phyloP scores from a whole-genome alignment of 1,284 basidiomycete species.

The Leccinum griseonigrum region DNA sequence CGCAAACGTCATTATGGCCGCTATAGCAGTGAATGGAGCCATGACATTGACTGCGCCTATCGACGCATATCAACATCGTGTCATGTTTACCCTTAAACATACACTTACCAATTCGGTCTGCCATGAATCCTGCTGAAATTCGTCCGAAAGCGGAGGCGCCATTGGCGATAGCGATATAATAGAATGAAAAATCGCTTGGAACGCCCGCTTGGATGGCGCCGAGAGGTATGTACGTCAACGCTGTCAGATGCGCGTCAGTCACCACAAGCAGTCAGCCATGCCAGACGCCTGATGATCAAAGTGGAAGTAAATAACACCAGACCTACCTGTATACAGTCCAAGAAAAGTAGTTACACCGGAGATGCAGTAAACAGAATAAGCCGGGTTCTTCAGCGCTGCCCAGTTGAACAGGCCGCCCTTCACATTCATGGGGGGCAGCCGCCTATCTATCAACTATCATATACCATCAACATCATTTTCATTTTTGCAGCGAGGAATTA shows the following conservation, averaged over 20 bases:
- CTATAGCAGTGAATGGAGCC: constrained; percentile 38
- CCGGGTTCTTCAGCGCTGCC: constrained; percentile 38
- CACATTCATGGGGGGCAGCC: constrained; percentile 41
- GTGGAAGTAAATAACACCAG: background rate
- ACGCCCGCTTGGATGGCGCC: constrained; percentile 38
- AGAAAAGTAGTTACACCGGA: constrained; percentile 50
- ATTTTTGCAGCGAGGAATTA: background rate
- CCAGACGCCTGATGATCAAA: background rate
- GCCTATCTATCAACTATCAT: constrained; percentile 39
- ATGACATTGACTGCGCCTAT: constrained; percentile 44
- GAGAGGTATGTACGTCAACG: constrained; percentile 49
- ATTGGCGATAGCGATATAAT: constrained; percentile 49
- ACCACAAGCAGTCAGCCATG: background rate
- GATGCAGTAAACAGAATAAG: constrained; percentile 40
- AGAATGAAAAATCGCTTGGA: constrained; percentile 38
- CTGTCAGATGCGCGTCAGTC: constrained; percentile 28
- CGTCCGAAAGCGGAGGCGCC: constrained; percentile 44
- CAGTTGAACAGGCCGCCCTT: constrained; percentile 45
- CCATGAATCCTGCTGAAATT: constrained; percentile 37
- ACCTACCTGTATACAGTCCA: constrained; percentile 58
- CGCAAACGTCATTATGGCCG: constrained; percentile 39
- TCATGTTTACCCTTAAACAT: background rate
- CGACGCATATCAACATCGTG: background rate
- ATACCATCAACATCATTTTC: constrained; percentile 25
- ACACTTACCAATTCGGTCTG: constrained; percentile 39